Percentiles rank a stretch among this genome's conserved stretches.
phyloP scores from a whole-genome alignment of 176 grass and related monocot species.

The Dactylis glomerata region DNA sequence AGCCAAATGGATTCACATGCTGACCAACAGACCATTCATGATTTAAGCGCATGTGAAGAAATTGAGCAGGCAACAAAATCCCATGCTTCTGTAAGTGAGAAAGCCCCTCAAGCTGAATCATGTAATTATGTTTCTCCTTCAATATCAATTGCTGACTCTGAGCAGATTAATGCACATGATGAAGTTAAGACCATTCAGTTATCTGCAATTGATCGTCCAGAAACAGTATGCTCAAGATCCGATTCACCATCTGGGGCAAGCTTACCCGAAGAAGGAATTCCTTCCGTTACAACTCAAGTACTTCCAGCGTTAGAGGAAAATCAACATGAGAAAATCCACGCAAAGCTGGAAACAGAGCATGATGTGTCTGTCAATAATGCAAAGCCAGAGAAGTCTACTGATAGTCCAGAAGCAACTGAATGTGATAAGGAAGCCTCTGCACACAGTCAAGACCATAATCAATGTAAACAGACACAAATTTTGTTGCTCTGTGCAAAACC shows the following conservation, averaged over 20 bases:
- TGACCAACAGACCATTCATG: conserved; percentile 24
- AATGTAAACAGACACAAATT: conserved; percentile 37
- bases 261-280: conserved; percentile 29
- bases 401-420: conserved; percentile 19
- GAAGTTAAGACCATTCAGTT: conserved; percentile 14
- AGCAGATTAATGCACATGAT: conserved; percentile 27
- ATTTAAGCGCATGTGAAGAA: conserved; percentile 21
- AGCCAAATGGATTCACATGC: conserved; percentile 28
- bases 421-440: conserved; percentile 22
- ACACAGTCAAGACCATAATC: conserved; percentile 28
- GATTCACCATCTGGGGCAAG: conserved; percentile 23
- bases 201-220: conserved; percentile 24
- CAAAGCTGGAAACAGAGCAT: conserved; percentile 33
- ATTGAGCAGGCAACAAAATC: conserved; percentile 36
- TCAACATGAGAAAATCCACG: conserved; percentile 29
- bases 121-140: conserved; percentile 30
- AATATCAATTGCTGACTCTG: conserved; percentile 16
- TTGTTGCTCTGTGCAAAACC: conserved; percentile 23
- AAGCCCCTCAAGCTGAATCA: conserved; percentile 10
- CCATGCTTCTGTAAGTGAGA: not conserved
- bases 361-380: conserved; percentile 37
- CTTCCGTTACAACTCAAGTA: conserved; percentile 14
- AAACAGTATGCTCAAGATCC: conserved; percentile 37
- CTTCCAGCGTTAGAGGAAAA: conserved; percentile 33
- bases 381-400: conserved; percentile 34